Conservation (phyloP, 2,329 filamentous ascomycete genomes). For the Neonectria punicea region DNA sequence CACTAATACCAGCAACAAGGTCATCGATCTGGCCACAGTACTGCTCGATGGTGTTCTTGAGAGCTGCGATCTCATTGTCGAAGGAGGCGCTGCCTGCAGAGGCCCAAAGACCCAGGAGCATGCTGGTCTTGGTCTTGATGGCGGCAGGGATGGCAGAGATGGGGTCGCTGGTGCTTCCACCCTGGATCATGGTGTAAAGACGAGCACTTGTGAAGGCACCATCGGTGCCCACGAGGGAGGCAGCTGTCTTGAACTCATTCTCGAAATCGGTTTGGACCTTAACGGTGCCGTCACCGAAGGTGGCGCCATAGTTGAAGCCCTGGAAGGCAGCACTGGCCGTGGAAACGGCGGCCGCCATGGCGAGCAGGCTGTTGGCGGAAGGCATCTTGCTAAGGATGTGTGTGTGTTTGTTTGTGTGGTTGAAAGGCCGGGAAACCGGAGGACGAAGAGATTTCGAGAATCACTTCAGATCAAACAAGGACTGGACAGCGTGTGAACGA, state of each 20-base stretch:
- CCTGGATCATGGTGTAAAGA: constrained; percentile 81
- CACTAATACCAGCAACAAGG: constrained; percentile 82
- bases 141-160: constrained; percentile 84
- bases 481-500: constrained; percentile 28
- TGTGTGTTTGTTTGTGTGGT: neutral
- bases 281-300: constrained; percentile 67
- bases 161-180: constrained; percentile 69
- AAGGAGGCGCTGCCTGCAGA: constrained; percentile 73
- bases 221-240: constrained; percentile 69
- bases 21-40: constrained; percentile 74
- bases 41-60: constrained; percentile 73
- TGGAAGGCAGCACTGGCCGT: constrained; percentile 56
- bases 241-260: constrained; percentile 74
- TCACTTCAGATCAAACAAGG: neutral
- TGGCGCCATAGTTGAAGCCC: constrained; percentile 80
- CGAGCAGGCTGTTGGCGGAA: constrained; percentile 46
- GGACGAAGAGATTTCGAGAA: constrained; percentile 6
- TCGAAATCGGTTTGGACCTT: constrained; percentile 75
- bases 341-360: constrained; percentile 49
- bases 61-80: constrained; percentile 77
- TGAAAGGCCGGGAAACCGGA: constrained; percentile 8
- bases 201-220: constrained; percentile 74
- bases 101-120: constrained; percentile 87
- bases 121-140: constrained; percentile 79
- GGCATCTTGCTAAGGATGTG: constrained; percentile 42